Evolutionary conservation across 129 eudicot genomes (phyloP).

Genomic region (carrot (Daucus carota)): DNA sequence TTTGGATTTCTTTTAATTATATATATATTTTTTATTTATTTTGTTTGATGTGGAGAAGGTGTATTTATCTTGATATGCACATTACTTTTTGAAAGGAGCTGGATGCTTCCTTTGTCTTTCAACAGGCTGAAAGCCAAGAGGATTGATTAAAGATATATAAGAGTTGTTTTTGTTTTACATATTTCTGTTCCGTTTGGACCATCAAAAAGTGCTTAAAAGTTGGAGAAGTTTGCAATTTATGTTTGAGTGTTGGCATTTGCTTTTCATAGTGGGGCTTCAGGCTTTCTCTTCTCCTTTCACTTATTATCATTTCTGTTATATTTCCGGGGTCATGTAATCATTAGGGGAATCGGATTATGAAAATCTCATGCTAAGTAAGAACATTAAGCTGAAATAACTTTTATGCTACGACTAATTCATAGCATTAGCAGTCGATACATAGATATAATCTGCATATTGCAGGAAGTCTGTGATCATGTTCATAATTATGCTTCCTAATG

Average conservation of each 20-base stretch:
- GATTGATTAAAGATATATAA: conserved; percentile 27
- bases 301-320: background rate
- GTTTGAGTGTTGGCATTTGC: conserved; percentile 16
- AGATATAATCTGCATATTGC: background rate
- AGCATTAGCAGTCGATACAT: background rate
- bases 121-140: conserved; percentile 41
- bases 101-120: conserved; percentile 27
- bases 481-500: background rate
- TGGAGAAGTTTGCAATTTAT: conserved; percentile 10
- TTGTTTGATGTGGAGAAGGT: conserved; percentile 5
- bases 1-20: conserved; percentile 2
- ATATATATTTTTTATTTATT: background rate
- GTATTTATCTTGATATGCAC: background rate
- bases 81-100: conserved; percentile 17
- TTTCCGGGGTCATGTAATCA: conserved; percentile 8
- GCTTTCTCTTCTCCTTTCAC: background rate
- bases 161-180: conserved; percentile 28
- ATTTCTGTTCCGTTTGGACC: conserved; percentile 14
- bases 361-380: background rate
- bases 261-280: conserved; percentile 13
- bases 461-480: background rate
- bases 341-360: conserved; percentile 6
- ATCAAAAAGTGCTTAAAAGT: conserved; percentile 17
- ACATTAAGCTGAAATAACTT: background rate
- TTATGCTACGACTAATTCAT: background rate